phyloP scores from a whole-genome alignment of 2,329 filamentous ascomycete genomes.

The Pseudogymnoascus sp. region DNA sequence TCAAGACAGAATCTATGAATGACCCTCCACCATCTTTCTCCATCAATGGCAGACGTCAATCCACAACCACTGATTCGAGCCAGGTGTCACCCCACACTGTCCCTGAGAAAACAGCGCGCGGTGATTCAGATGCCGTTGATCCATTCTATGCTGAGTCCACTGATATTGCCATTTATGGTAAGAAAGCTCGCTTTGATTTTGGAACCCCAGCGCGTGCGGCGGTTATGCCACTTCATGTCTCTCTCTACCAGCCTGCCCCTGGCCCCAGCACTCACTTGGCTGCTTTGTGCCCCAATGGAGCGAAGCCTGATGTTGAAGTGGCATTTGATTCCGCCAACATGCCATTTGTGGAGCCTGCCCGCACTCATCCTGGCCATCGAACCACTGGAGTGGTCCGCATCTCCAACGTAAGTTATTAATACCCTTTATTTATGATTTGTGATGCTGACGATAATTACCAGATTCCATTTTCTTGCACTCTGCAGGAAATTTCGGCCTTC shows the following conservation, averaged over 20 bases:
- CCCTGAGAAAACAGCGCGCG: background rate
- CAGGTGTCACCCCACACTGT: background rate
- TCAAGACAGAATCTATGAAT: background rate
- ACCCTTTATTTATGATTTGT: constrained; percentile 14
- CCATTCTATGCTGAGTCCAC: background rate
- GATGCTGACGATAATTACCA: constrained; percentile 25
- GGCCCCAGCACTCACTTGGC: constrained; percentile 8
- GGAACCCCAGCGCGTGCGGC: background rate
- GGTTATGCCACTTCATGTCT: background rate
- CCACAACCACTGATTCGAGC: background rate
- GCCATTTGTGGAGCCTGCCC: constrained; percentile 32
- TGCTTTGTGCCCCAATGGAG: constrained; percentile 1
- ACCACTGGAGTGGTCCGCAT: constrained; percentile 32
- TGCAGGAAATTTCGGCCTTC: constrained; percentile 51
- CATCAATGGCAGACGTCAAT: background rate
- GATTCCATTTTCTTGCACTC: constrained; percentile 51
- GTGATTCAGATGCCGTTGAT: background rate
- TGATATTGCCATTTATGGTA: background rate
- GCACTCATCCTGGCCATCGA: constrained; percentile 21
- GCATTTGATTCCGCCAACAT: constrained; percentile 26
- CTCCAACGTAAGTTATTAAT: constrained; percentile 29
- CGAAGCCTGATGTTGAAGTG: constrained; percentile 23
- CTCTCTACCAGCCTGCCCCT: background rate
- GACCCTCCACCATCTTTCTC: background rate
- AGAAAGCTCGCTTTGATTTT: background rate